Conservation (phyloP, 805 yeast genomes). For the Kluyveromyces lactis region DNA sequence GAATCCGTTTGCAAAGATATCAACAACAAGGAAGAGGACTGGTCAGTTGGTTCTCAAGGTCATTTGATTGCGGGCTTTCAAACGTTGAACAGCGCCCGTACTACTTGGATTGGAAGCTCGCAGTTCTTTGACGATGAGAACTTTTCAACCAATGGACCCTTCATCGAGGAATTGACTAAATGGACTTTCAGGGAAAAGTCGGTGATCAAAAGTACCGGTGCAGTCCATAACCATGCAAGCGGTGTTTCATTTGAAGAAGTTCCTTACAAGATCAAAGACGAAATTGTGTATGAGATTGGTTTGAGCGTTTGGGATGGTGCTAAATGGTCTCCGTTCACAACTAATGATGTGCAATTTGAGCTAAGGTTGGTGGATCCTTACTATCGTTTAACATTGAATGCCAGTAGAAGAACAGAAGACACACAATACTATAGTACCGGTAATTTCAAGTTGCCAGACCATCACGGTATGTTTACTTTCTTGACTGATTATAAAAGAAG, state of each 20-base stretch:
- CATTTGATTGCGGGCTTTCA: conserved; percentile 72
- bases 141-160: conserved; percentile 27
- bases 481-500: conserved; percentile 66
- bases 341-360: conserved; percentile 69
- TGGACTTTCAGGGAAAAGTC: conserved; percentile 75
- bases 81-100: conserved; percentile 68
- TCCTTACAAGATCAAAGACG: conserved; percentile 70
- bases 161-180: conserved; percentile 39
- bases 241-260: conserved; percentile 34
- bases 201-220: conserved; percentile 48
- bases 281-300: conserved; percentile 44
- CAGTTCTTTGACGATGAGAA: conserved; percentile 39
- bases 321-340: conserved; percentile 64
- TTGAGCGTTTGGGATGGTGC: conserved; percentile 42
- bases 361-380: conserved; percentile 92
- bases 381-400: conserved; percentile 62
- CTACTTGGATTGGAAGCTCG: conserved; percentile 71
- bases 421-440: conserved; percentile 44
- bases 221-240: conserved; percentile 45
- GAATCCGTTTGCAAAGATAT: conserved; percentile 50
- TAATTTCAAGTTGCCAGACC: conserved; percentile 77
- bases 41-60: conserved; percentile 81
- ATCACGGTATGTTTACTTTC: conserved; percentile 93
- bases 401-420: conserved; percentile 33
- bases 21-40: conserved; percentile 53